These are phyloP conservation scores for Ophiostoma australiae DNA, from an alignment of 2,329 filamentous ascomycete species.

Conservation along the genomic window DNA sequence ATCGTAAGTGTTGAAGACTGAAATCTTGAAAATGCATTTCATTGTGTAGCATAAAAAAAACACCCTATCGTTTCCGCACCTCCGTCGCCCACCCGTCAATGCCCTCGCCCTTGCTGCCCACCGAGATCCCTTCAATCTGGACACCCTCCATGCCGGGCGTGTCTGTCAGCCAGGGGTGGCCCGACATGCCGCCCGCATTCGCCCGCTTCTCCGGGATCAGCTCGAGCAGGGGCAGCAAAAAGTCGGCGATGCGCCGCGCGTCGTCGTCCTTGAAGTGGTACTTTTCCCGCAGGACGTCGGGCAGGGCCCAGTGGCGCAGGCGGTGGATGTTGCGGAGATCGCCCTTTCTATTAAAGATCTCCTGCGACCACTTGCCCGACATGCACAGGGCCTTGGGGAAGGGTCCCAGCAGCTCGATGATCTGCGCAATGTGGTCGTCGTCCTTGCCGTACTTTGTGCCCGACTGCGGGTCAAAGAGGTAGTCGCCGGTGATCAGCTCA, in stretches of 20 bases:
- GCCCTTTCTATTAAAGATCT: slow-evolving; percentile 97
- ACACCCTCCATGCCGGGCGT: slow-evolving; percentile 83
- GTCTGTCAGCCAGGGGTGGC: slow-evolving; percentile 74
- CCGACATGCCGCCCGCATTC: slow-evolving; percentile 89
- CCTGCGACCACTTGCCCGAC: slow-evolving; percentile 93
- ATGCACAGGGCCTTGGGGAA: slow-evolving; percentile 91
- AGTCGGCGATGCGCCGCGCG: slow-evolving; percentile 69
- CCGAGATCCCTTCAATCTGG: slow-evolving; percentile 65
- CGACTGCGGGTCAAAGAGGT: slow-evolving; percentile 96
- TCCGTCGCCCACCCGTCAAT: slow-evolving; percentile 93
- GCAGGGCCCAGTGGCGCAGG: slow-evolving; percentile 88
- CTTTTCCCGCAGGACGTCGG: slow-evolving; percentile 90
- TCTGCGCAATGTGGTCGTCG: slow-evolving; percentile 97
- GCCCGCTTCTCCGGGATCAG: slow-evolving; percentile 81
- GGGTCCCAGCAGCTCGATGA: slow-evolving; percentile 89
- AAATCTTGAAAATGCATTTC: slow-evolving; percentile 1
- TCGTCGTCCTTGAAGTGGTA: slow-evolving; percentile 90
- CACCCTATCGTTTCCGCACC: slow-evolving; percentile 66
- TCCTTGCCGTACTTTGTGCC: slow-evolving; percentile 99
- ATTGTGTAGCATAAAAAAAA: background rate
- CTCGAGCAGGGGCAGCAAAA: slow-evolving; percentile 87
- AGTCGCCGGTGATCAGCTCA: slow-evolving; percentile 95
- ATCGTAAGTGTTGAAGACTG: too few species aligned
- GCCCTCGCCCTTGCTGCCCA: slow-evolving; percentile 80
- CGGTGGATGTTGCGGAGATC: slow-evolving; percentile 97